Evolutionary conservation across 257 asterid species (phyloP), one percentile per base, ranked within the genome.

Genomic region (Fraxinus excelsior): DNA sequence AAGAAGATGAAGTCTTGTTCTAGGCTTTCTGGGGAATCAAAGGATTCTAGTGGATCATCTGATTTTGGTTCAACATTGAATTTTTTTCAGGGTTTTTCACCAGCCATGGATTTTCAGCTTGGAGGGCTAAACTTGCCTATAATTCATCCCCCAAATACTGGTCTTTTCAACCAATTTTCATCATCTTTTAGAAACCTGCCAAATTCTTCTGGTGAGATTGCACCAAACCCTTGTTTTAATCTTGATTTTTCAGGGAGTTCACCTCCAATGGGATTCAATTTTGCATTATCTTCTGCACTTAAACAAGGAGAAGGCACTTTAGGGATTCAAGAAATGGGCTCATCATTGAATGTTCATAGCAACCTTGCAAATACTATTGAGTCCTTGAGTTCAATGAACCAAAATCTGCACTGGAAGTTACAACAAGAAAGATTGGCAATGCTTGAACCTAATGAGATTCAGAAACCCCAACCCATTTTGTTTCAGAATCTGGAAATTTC

Each of bases 71-170:
- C 68, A 23, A 87, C 87, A 28, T 66, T 85, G 11, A 88, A 85
- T 46, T 85, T 88, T 82, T 84, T 87, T 29, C 90, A 88, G 66
- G 88, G 88, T 16, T 77, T 88, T 44, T 65, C 94, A 3, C 92
- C 97, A 4, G 88, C 94, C 76, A 87, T 88, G 92, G 96, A 90
- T 77, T 92, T 90, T 71, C 93, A 90, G 67, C 87, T 88, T n/a
- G 87, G 85, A 8, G 90, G 87, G 32, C 66, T 86, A 5, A 78
- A 79, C 76, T 73, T 76, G 34, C 80, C 86, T 3, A 81, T 74
- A 7, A 60, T 77, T 18, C 44, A 84, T 1, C n/a, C 84, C 35
- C 37, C 86, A 28, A 23, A 74, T 37, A 23, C 65, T 7, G 72
- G 68, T 66, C 31, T 76, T 31, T 70, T 71, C 19, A 71, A 62